Evolutionary conservation across 2,329 filamentous ascomycete genomes (phyloP).

Genomic region (Aspergillus pseudoterreus): DNA sequence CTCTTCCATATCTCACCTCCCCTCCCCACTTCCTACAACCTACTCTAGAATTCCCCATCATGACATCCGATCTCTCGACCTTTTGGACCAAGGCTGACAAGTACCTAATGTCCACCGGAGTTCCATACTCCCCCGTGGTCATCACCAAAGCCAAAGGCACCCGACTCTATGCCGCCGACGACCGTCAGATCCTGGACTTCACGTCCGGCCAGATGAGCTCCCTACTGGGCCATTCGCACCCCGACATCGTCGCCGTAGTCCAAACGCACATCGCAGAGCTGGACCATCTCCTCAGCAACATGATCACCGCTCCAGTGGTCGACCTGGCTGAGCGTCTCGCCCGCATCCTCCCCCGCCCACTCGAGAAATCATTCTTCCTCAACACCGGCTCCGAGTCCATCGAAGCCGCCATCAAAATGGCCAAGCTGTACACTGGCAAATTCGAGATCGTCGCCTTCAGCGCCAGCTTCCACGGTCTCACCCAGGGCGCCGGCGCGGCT

Average conservation of each 20-base stretch:
- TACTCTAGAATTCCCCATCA: background rate
- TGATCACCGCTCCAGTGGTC: conserved; percentile 57
- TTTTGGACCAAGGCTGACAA: conserved; percentile 37
- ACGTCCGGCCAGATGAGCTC: conserved; percentile 61
- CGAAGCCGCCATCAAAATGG: conserved; percentile 63
- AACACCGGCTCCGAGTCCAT: conserved; percentile 56
- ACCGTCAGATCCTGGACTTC: conserved; percentile 52
- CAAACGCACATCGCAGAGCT: conserved; percentile 48
- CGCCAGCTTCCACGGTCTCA: conserved; percentile 61
- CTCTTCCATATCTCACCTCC: no score
- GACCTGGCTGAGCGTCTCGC: conserved; percentile 52
- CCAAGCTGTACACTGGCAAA: conserved; percentile 61
- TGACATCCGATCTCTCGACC: background rate
- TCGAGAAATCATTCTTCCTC: conserved; percentile 57
- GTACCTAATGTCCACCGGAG: conserved; percentile 43
- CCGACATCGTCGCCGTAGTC: conserved; percentile 56
- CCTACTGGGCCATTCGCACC: conserved; percentile 56
- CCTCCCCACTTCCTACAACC: no score
- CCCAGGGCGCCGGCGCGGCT: conserved; percentile 49
- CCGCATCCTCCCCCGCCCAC: conserved; percentile 41
- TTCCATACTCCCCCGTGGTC: conserved; percentile 37
- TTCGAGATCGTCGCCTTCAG: conserved; percentile 62
- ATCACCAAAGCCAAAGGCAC: conserved; percentile 47
- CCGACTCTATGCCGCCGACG: conserved; percentile 43
- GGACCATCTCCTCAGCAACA: conserved; percentile 58